phyloP scores from a whole-genome alignment of 179 eudicot genomes.

The Sideroxylon spinosum region DNA sequence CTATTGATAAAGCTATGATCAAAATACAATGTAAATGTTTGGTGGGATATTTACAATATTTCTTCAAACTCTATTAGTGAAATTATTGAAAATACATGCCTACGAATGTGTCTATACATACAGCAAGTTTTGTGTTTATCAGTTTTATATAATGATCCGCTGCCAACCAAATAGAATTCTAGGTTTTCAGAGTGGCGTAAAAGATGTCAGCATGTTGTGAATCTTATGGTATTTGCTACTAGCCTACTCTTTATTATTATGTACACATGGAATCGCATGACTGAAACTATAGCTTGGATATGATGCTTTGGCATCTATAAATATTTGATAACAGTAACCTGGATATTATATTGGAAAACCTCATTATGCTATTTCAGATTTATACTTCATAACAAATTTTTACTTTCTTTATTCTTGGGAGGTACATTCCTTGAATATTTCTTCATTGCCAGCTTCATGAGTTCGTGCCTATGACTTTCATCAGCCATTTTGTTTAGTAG shows the following conservation, averaged over 20 bases:
- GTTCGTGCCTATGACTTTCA: not conserved
- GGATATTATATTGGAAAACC: conserved; percentile 4
- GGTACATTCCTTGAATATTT: not conserved
- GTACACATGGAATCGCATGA: not conserved
- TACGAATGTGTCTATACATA: not conserved
- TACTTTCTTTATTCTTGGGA: no score
- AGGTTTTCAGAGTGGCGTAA: not conserved
- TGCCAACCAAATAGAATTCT: not conserved
- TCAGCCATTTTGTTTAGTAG: not conserved
- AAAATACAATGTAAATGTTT: no score
- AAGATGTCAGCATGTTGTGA: not conserved
- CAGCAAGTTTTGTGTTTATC: not conserved
- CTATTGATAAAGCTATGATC: no score
- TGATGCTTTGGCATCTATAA: conserved; percentile 2
- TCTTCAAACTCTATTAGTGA: no score
- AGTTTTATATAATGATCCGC: not conserved
- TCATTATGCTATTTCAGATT: not conserved
- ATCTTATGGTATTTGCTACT: conserved; percentile 1
- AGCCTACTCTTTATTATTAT: not conserved
- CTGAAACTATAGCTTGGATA: not conserved
- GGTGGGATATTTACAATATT: no score
- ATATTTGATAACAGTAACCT: not conserved
- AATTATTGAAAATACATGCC: not conserved
- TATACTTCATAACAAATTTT: no score
- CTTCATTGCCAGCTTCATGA: not conserved